Evolutionary conservation across 495 filamentous ascomycete species (phyloP).

Genomic region (Xylaria intraflava): DNA sequence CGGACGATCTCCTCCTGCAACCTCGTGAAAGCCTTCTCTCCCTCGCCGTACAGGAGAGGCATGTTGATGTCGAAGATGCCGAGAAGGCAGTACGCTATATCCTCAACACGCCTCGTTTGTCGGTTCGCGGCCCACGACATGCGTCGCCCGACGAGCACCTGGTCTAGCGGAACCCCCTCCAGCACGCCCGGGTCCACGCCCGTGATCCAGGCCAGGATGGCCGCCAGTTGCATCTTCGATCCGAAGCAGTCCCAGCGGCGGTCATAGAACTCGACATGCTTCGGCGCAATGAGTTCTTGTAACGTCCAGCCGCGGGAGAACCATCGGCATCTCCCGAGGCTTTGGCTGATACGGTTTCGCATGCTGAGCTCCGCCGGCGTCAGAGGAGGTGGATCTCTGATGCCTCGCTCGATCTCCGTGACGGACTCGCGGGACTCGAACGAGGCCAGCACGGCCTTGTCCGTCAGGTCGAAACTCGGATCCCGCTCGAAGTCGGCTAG

Average conservation of each 20-base stretch:
- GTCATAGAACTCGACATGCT: slow-evolving; percentile 15
- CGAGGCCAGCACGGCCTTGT: slow-evolving; percentile 6
- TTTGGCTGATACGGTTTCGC: slow-evolving; percentile 10
- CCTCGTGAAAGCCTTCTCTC: slow-evolving; percentile 23
- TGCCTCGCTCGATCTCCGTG: slow-evolving; percentile 1
- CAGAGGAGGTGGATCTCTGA: slow-evolving; percentile 10
- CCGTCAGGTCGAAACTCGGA: slow-evolving; percentile 1
- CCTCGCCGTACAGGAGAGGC: slow-evolving; percentile 28
- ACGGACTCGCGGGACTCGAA: slow-evolving; percentile 11
- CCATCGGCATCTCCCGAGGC: slow-evolving; percentile 15
- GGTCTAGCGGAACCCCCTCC: slow-evolving; percentile 11
- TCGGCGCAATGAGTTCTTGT: slow-evolving; percentile 23
- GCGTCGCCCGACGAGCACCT: slow-evolving; percentile 18
- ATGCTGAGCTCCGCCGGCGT: slow-evolving; percentile 10
- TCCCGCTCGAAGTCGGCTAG: slow-evolving; percentile 24
- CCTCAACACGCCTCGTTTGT: slow-evolving; percentile 20
- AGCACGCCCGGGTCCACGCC: slow-evolving; percentile 20
- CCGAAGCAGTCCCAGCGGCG: slow-evolving; percentile 23
- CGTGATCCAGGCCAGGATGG: slow-evolving; percentile 20
- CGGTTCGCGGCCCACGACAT: slow-evolving; percentile 26
- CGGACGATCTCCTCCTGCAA: slow-evolving; percentile 23
- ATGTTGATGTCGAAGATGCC: slow-evolving; percentile 28
- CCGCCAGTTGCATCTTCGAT: slow-evolving; percentile 20
- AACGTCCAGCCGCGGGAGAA: slow-evolving; percentile 27
- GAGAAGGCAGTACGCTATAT: slow-evolving; percentile 27